phyloP scores from a whole-genome alignment of 2,329 filamentous ascomycete genomes.

The Diaporthe batatas region DNA sequence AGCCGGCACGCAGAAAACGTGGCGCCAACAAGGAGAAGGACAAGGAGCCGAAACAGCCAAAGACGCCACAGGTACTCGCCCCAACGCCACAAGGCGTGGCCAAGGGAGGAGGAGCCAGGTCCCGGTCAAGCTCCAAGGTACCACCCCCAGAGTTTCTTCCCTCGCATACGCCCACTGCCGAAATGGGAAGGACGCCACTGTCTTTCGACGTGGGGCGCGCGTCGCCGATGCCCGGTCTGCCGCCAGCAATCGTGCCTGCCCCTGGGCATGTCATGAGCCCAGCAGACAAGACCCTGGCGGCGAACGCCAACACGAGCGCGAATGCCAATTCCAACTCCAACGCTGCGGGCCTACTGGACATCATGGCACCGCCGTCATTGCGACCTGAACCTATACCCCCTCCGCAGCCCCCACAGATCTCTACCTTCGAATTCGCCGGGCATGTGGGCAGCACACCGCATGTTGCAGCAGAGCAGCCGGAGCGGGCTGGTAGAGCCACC shows the following conservation, averaged over 20 bases:
- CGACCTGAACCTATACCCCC: conserved; percentile 66
- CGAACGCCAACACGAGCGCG: conserved; percentile 43
- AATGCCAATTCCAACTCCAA: conserved; percentile 27
- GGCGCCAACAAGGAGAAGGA: conserved; percentile 55
- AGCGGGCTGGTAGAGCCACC: conserved; percentile 59
- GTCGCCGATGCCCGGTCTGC: conserved; percentile 55
- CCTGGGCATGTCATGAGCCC: conserved; percentile 43
- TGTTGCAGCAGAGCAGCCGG: conserved; percentile 48
- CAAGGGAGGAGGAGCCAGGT: conserved; percentile 59
- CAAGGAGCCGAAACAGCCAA: conserved; percentile 51
- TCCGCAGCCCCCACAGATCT: conserved; percentile 58
- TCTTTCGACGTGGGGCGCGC: conserved; percentile 39
- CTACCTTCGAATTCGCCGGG: conserved; percentile 65
- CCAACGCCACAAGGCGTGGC: conserved; percentile 57
- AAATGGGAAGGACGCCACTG: conserved; percentile 45
- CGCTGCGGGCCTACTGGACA: conserved; percentile 56
- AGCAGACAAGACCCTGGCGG: conserved; percentile 33
- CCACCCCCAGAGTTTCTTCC: conserved; percentile 57
- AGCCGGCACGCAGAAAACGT: conserved; percentile 56
- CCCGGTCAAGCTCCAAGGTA: conserved; percentile 67
- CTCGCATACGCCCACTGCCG: conserved; percentile 52
- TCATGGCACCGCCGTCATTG: conserved; percentile 69
- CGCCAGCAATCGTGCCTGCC: conserved; percentile 57
- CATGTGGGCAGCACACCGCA: conserved; percentile 47
- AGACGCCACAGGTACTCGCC: conserved; percentile 60